Conservation (phyloP, 192 early-diverging fungal genomes). For the Rhizophlyctis rosea region DNA sequence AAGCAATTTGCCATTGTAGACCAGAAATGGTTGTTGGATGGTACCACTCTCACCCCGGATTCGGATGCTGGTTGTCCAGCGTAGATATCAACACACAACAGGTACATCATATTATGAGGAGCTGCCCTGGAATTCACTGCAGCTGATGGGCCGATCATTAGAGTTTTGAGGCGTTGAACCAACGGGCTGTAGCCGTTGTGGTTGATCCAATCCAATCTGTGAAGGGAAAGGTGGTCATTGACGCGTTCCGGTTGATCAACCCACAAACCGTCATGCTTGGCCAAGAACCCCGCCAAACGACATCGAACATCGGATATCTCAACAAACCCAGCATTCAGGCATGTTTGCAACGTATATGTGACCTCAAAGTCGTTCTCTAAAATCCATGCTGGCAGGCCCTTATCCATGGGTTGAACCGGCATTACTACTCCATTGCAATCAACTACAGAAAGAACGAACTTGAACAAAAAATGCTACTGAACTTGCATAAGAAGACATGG, state of each 20-base stretch:
- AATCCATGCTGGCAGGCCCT: slow-evolving; percentile 56
- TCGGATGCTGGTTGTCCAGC: slow-evolving; percentile 99
- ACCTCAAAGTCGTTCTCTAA: slow-evolving; percentile 7
- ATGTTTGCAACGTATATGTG: neutral
- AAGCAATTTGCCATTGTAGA: slow-evolving; percentile 42
- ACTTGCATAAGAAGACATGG: slow-evolving; percentile 99
- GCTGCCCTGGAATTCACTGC: neutral
- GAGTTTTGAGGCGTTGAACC: slow-evolving; percentile 92
- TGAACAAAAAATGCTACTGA: slow-evolving; percentile 98
- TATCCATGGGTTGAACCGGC: slow-evolving; percentile 96
- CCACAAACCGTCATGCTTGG: slow-evolving; percentile 78
- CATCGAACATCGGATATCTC: slow-evolving; percentile 96
- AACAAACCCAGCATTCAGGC: slow-evolving; percentile 96
- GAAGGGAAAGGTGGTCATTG: slow-evolving; percentile 99
- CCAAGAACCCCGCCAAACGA: slow-evolving; percentile 95
- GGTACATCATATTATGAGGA: slow-evolving; percentile 41
- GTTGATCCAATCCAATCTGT: slow-evolving; percentile 99
- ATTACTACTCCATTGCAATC: slow-evolving; percentile 99
- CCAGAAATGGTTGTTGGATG: slow-evolving; percentile 99
- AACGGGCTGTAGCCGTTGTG: slow-evolving; percentile 94
- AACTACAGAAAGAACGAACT: slow-evolving; percentile 99
- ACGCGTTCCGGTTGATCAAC: slow-evolving; percentile 97
- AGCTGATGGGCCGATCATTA: slow-evolving; percentile 15
- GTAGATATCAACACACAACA: slow-evolving; percentile 99
- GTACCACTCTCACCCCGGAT: slow-evolving; percentile 99